These are phyloP conservation scores for Ramichloridium luteum DNA, from an alignment of 2,329 filamentous ascomycete species.

Conservation along the genomic window DNA sequence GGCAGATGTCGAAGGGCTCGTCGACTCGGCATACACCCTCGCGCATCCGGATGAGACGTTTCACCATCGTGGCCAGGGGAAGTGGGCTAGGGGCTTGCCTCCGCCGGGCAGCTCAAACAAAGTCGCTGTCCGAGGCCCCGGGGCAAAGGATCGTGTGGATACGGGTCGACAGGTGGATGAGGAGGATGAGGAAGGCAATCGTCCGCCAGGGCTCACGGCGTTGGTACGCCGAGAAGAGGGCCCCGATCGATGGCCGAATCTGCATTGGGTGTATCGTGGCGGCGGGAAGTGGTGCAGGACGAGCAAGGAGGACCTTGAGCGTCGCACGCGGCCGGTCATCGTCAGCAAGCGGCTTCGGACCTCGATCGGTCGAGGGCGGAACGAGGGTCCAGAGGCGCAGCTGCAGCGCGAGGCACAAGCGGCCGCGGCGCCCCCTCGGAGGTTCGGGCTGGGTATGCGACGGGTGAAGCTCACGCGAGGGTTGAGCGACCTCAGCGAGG, in stretches of 20 bases:
- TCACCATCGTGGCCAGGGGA: slow-evolving; percentile 21
- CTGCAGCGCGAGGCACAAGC: slow-evolving; percentile 14
- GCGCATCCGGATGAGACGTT: slow-evolving; percentile 19
- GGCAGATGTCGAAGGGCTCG: slow-evolving; percentile 8
- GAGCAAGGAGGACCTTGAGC: slow-evolving; percentile 16
- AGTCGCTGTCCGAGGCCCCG: slow-evolving; percentile 21
- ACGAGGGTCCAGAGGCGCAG: slow-evolving; percentile 14
- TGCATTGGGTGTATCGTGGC: slow-evolving; percentile 22
- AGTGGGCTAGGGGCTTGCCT: slow-evolving; percentile 21
- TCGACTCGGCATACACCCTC: slow-evolving; percentile 17
- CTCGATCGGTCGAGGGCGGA: slow-evolving; percentile 4
- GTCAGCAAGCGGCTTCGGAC: slow-evolving; percentile 6
- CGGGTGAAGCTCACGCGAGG: background rate
- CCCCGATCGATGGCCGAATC: slow-evolving; percentile 20
- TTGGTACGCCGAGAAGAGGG: slow-evolving; percentile 21
- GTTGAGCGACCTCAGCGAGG: background rate
- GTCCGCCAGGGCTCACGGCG: slow-evolving; percentile 13
- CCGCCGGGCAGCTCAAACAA: slow-evolving; percentile 17
- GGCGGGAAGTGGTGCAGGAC: slow-evolving; percentile 23
- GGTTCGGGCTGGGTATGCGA: background rate
- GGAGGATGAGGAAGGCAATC: slow-evolving; percentile 8
- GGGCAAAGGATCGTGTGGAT: slow-evolving; percentile 8
- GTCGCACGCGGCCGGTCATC: slow-evolving; percentile 4
- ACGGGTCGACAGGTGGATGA: slow-evolving; percentile 7
- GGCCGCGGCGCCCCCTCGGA: slow-evolving; percentile 4